Conservation (phyloP, 2,329 filamentous ascomycete species). For the Hymenoscyphus fraxineus region DNA sequence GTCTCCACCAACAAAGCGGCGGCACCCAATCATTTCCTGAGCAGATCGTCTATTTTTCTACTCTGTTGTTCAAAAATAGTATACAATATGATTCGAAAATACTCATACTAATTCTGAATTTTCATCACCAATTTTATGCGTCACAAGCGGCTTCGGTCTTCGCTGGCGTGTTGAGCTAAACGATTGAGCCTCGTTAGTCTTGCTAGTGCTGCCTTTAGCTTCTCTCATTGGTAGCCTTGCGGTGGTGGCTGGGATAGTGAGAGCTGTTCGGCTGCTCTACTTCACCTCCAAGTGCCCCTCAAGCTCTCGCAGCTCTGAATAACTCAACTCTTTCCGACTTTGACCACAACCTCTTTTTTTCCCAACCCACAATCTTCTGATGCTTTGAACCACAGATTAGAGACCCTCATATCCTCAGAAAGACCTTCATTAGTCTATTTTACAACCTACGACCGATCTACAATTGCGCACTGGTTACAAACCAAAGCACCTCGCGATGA, state of each 20-base stretch:
- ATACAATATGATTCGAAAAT: no score
- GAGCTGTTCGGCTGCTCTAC: neutral
- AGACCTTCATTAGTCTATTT: neutral
- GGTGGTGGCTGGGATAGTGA: neutral
- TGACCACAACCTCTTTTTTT: neutral
- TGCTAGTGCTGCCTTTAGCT: neutral
- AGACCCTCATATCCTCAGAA: neutral
- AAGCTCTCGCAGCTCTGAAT: neutral
- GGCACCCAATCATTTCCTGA: neutral
- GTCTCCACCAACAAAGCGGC: neutral
- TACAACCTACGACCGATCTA: neutral
- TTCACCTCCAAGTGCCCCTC: neutral
- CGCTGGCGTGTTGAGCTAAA: no score
- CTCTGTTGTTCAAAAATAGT: no score
- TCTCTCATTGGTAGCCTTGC: neutral
- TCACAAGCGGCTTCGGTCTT: no score
- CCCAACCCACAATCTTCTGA: neutral
- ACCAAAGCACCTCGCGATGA: conserved; percentile 20
- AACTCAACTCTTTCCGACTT: neutral
- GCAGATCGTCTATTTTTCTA: no score
- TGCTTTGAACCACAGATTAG: neutral
- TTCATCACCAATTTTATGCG: no score
- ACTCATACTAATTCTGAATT: no score
- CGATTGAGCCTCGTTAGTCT: no score
- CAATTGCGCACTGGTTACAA: neutral